Base-by-base conservation (phyloP, 352 stramenopile species). In the Pythium brachiatum region DNA sequence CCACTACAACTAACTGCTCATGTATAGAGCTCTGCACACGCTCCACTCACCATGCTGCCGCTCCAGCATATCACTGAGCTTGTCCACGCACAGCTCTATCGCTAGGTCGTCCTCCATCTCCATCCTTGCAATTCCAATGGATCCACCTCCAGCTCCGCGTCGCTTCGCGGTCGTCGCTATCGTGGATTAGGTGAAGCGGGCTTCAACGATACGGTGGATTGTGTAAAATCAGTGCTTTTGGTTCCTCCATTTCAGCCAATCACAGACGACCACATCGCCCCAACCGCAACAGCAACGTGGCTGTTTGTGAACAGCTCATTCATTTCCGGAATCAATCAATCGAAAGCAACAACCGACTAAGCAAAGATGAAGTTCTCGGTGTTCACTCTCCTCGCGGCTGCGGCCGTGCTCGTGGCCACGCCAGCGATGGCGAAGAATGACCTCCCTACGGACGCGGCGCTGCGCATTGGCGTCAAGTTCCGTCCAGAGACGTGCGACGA, bases 391-490 rank as follows among this genome's bases (percentile, higher is more conserved):
- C 62, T 87, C 58, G 55, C 84, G 13, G 53, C 60, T 15, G 64
- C 79, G 48, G 70, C 66, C 39, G 72, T 66, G 18, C 52, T 66
- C 53, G 68, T 69, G 31, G 74, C 57, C 0, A 59, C 54, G 34
- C 44, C 56, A 7, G 72, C 74, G 51, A 62, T 86, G 62, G 76
- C 76, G 21, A 92, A 93, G 66, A 83, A 91, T 11, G 76, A 95
- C 52, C 72, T 95, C 20, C 68, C 86, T 23, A 57, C 79, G 21
- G 66, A 90, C 57, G 83, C 82, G 1, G 70, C 79, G 74, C 73
- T 95, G 38, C 86, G 83, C 57, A 78, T 93, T 20, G 86, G 83
- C 63, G 81, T 92, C 60, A 95, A 94, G 69, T 84, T 76, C 66
- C 81, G 85, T 25, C 86, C 86, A 1, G 71, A 89, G 53, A 69